phyloP scores from a whole-genome alignment of 2,329 filamentous ascomycete genomes.

The Gaeumannomyces tritici region DNA sequence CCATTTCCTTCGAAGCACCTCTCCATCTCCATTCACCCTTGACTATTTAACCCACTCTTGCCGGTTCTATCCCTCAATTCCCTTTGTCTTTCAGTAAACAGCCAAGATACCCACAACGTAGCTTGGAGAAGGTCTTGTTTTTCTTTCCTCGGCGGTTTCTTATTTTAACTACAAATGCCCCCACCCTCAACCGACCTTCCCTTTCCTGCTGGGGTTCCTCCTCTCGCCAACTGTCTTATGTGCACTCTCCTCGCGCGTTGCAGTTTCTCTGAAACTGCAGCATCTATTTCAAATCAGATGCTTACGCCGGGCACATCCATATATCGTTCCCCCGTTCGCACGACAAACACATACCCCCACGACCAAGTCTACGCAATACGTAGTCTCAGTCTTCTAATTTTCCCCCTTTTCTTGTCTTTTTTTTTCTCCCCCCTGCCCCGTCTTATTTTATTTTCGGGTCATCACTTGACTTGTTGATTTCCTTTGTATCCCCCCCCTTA shows the following conservation, averaged over 20 bases:
- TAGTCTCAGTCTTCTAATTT: not conserved
- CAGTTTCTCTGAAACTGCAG: too few relatives aligned
- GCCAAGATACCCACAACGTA: not conserved
- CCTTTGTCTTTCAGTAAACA: not conserved
- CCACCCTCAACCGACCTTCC: too few relatives aligned
- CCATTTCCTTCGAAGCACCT: too few relatives aligned
- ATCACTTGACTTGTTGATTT: not conserved
- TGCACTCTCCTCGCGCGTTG: too few relatives aligned
- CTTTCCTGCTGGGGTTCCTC: not conserved
- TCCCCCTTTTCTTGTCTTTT: not conserved
- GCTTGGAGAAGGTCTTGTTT: not conserved
- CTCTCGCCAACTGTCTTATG: too few relatives aligned
- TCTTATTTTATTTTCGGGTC: not conserved
- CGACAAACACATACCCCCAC: not conserved
- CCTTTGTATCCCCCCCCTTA: too few relatives aligned
- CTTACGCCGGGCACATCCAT: not conserved
- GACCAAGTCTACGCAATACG: too few relatives aligned
- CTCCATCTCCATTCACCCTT: not conserved
- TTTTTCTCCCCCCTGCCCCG: not conserved
- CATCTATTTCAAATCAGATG: not conserved
- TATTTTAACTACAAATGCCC: too few relatives aligned
- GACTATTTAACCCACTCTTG: not conserved
- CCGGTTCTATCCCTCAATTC: not conserved
- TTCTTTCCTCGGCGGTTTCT: too few relatives aligned
- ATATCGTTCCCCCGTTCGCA: not conserved